phyloP scores from a whole-genome alignment of 2,329 filamentous ascomycete species.

The Botryosphaeria dothidea region DNA sequence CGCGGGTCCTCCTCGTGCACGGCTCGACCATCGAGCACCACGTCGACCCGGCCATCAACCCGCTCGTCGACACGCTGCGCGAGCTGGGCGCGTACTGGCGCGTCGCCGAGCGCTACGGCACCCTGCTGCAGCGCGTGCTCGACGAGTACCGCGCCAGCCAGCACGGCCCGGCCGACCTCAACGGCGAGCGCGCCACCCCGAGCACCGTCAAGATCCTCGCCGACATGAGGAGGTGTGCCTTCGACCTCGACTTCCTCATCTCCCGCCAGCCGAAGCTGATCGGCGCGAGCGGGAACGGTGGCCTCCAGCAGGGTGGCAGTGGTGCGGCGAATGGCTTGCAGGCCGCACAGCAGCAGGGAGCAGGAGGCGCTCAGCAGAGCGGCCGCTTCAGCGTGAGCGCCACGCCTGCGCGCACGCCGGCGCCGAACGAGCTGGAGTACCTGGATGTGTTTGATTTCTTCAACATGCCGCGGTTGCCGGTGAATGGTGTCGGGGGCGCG shows the following conservation, averaged over 20 bases:
- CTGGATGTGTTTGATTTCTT: constrained; percentile 94
- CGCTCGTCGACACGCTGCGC: constrained; percentile 79
- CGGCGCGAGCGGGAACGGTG: not conserved
- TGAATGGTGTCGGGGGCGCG: constrained; percentile 31
- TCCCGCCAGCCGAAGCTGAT: constrained; percentile 66
- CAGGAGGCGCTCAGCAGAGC: not conserved
- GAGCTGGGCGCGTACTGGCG: constrained; percentile 84
- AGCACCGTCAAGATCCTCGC: constrained; percentile 83
- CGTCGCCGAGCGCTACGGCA: constrained; percentile 79
- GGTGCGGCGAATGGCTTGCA: not conserved
- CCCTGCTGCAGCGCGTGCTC: constrained; percentile 76
- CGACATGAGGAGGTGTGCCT: constrained; percentile 88
- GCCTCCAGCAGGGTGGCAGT: no score
- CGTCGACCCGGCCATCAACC: constrained; percentile 74
- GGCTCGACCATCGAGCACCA: constrained; percentile 86
- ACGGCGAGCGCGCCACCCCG: constrained; percentile 59
- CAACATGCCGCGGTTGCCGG: constrained; percentile 75
- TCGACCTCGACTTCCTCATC: constrained; percentile 87
- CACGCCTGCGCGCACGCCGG: constrained; percentile 58
- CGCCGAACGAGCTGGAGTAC: constrained; percentile 83
- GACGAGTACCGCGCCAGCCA: constrained; percentile 79
- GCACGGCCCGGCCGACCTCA: constrained; percentile 47
- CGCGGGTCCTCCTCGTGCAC: constrained; percentile 82
- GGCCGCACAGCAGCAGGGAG: not conserved
- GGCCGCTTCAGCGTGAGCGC: constrained; percentile 33